These are phyloP conservation scores for Solidago caesia DNA, from an alignment of 129 eudicot genomes.

Conservation along the genomic window DNA sequence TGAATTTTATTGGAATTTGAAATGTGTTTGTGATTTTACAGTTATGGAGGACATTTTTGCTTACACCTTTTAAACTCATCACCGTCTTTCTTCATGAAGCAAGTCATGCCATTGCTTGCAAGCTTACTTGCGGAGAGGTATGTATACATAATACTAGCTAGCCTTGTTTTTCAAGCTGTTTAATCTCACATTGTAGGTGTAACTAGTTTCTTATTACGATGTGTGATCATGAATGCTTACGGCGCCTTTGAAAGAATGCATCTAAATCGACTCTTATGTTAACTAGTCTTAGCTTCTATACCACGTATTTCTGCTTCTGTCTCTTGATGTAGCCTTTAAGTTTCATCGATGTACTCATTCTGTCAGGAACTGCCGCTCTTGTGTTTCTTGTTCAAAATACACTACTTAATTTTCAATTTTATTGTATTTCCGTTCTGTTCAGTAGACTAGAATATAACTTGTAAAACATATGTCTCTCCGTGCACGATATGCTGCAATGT, in stretches of 20 bases:
- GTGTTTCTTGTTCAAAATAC: neutral
- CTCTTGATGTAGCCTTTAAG: neutral
- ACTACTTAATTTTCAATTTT: neutral
- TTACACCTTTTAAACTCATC: constrained; percentile 96
- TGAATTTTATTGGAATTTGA: neutral
- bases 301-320: neutral
- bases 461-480: neutral
- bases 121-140: constrained; percentile 97
- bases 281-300: neutral
- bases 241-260: neutral
- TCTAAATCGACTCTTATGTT: neutral
- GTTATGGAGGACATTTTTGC: constrained; percentile 91
- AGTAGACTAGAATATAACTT: neutral
- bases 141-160: neutral
- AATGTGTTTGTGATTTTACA: constrained; percentile 27
- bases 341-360: neutral
- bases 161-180: constrained; percentile 4
- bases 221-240: neutral
- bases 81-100: constrained; percentile 99
- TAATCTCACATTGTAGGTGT: neutral
- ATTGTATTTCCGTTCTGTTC: neutral
- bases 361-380: neutral
- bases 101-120: constrained; percentile 97
- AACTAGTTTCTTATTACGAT: neutral
- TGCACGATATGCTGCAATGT: neutral